Base-by-base conservation (phyloP, 2,329 filamentous ascomycete genomes). In the Alternaria sp. region DNA sequence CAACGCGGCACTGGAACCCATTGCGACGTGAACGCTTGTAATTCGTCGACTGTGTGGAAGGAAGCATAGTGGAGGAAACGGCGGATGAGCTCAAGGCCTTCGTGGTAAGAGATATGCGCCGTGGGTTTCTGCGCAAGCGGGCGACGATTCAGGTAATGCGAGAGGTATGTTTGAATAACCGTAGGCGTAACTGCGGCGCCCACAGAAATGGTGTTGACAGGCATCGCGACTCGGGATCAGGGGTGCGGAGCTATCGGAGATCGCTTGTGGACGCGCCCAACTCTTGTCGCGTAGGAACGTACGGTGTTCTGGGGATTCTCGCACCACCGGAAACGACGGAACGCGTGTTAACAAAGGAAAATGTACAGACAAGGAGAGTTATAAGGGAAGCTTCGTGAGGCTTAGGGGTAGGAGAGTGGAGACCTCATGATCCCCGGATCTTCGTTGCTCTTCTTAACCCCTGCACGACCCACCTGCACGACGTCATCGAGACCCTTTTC, bases 31-130 rank as follows among this genome's bases (percentile, higher is more conserved):
- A 98, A 98, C 4, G 89, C 88, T 75, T 99, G 95, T 30, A 98
- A 81, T 65, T 98, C 93, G 79, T 99, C 95, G 70, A 99, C 90
- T 0, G 92, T 93, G 77, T 97, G 92, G 64, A 92, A 89, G 1
- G 94, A 93, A 4, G 93, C 90, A 78, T 93, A 95, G 42, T 87
- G 80, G 36, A 99, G 86, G 78, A 99, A 98, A 36, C 90, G 87
- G 51, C 93, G 91, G 70, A 98, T 90, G 51, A 99, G 85, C 65
- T 92, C 88, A 14, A 99, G 85, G 38, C 94, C 94, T 81, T 97
- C 92, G 75, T 98, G 92, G 81, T 99, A 99, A 54, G 93, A 94
- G 57, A 99, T 88, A 77, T 96, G 92, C 1, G 91, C 91, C 1
- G 92, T 96, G 0, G 94, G 94, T 64, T 94, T 94, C 66, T 94